Percentiles rank a stretch among this genome's conserved stretches.
These are phyloP conservation scores for Paramecium sexaurelia DNA, from an alignment of 73 alveolate genomes.

Conservation along the genomic window DNA sequence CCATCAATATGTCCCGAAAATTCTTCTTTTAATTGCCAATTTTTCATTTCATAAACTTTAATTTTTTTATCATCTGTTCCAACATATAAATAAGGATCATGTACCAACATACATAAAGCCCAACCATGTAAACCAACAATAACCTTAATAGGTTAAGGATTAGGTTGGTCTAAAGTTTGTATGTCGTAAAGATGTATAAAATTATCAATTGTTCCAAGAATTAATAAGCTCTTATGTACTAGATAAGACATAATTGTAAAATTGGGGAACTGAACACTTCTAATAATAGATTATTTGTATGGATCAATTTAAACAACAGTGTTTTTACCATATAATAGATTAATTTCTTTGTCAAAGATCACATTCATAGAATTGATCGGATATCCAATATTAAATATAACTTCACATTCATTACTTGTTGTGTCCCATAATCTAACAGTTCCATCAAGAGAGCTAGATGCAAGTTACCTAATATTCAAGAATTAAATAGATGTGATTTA, in stretches of 20 bases:
- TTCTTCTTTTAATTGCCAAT: conserved; percentile 74
- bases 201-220: conserved; percentile 44
- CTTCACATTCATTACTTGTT: conserved; percentile 44
- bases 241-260: neutral
- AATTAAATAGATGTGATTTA: conserved; percentile 67
- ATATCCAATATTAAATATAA: conserved; percentile 36
- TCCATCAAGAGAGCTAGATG: conserved; percentile 91
- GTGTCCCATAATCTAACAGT: conserved; percentile 93
- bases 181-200: conserved; percentile 15
- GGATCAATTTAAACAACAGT: conserved; percentile 38
- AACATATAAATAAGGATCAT: conserved; percentile 68
- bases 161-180: neutral
- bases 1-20: conserved; percentile 84
- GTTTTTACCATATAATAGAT: conserved; percentile 21
- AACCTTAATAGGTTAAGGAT: neutral
- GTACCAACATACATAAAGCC: conserved; percentile 76
- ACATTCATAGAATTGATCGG: conserved; percentile 39
- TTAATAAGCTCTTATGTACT: neutral
- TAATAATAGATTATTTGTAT: neutral
- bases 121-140: conserved; percentile 66
- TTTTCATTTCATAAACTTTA: conserved; percentile 78
- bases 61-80: conserved; percentile 84
- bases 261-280: conserved; percentile 44
- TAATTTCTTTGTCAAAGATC: neutral
- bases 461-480: conserved; percentile 75